Evolutionary conservation across 768 basidiomycete species (phyloP).

Genomic region (Harrya chromipes): DNA sequence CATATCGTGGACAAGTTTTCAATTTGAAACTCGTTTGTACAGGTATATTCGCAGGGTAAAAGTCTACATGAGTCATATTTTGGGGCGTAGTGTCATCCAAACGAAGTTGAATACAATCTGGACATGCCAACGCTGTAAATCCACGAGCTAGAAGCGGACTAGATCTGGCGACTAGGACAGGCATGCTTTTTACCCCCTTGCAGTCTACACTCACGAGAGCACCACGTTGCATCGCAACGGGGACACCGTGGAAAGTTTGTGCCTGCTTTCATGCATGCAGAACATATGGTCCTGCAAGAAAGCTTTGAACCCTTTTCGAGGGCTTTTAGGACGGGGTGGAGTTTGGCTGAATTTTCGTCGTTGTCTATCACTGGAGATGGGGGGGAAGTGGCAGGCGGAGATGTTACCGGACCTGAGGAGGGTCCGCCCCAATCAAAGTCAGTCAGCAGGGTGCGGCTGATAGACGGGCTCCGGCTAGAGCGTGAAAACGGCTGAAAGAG

Average conservation of each 20-base stretch:
- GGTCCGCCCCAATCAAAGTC: slow-evolving; percentile 11
- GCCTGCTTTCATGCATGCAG: slow-evolving; percentile 52
- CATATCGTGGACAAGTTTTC: not conserved
- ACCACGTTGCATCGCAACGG: slow-evolving; percentile 59
- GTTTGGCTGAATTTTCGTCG: slow-evolving; percentile 1
- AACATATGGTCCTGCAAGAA: slow-evolving; percentile 42
- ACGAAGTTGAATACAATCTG: not conserved
- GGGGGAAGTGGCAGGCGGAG: slow-evolving; percentile 9
- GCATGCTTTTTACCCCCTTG: slow-evolving; percentile 50
- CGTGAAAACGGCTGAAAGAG: slow-evolving; percentile 13
- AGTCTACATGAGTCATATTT: not conserved
- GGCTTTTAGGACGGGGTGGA: slow-evolving; percentile 47
- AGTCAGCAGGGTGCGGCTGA: slow-evolving; percentile 40
- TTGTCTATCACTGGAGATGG: slow-evolving; percentile 21
- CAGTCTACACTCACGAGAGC: slow-evolving; percentile 59
- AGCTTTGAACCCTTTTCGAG: slow-evolving; percentile 54
- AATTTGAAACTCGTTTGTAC: not conserved
- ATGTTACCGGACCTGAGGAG: slow-evolving; percentile 9
- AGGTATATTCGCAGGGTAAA: not conserved
- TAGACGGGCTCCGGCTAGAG: slow-evolving; percentile 34
- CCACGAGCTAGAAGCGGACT: too few relatives aligned
- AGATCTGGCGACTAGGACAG: slow-evolving; percentile 31
- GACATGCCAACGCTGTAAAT: not conserved
- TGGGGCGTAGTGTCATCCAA: not conserved
- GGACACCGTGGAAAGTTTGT: slow-evolving; percentile 60